A percentile compares a stretch with the other conserved stretches of the same genome.
phyloP scores from a whole-genome alignment of 768 basidiomycete species.

The Psilocybe cyanescens region DNA sequence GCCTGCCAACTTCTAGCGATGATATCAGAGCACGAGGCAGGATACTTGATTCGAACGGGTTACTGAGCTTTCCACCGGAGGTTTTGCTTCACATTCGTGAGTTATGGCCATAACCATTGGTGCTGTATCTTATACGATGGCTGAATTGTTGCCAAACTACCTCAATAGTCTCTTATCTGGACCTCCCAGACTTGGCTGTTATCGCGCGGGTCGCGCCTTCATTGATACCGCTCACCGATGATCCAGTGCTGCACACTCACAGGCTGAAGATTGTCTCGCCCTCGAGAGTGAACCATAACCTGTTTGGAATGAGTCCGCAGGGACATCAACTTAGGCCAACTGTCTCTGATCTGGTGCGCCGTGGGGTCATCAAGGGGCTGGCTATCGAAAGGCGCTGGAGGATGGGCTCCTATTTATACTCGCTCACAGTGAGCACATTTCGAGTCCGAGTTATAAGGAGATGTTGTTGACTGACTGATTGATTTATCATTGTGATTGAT shows the following conservation, averaged over 20 bases:
- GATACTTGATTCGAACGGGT: slow-evolving; percentile 10
- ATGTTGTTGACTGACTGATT: no score
- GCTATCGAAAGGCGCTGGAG: slow-evolving; percentile 70
- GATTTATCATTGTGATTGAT: no score
- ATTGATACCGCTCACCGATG: slow-evolving; percentile 55
- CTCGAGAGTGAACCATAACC: slow-evolving; percentile 65
- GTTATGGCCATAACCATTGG: slow-evolving; percentile 16
- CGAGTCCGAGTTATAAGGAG: neutral
- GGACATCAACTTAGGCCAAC: slow-evolving; percentile 67
- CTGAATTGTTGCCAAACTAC: neutral
- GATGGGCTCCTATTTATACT: slow-evolving; percentile 67
- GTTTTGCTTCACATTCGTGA: slow-evolving; percentile 61
- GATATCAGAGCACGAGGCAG: neutral
- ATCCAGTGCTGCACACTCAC: slow-evolving; percentile 66
- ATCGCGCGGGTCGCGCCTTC: slow-evolving; percentile 51
- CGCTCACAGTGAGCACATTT: slow-evolving; percentile 50
- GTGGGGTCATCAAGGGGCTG: slow-evolving; percentile 72
- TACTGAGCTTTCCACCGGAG: slow-evolving; percentile 56
- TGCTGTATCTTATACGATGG: neutral
- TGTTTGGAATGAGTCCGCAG: slow-evolving; percentile 61
- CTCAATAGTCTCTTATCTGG: slow-evolving; percentile 65
- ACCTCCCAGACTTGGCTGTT: slow-evolving; percentile 69
- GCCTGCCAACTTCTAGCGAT: no score
- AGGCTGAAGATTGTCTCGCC: slow-evolving; percentile 67
- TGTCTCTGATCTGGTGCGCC: slow-evolving; percentile 65